Evolutionary conservation across 2,329 filamentous ascomycete species (phyloP), one percentile per base, ranked within the genome.

Genomic region (Periconia macrospinosa): DNA sequence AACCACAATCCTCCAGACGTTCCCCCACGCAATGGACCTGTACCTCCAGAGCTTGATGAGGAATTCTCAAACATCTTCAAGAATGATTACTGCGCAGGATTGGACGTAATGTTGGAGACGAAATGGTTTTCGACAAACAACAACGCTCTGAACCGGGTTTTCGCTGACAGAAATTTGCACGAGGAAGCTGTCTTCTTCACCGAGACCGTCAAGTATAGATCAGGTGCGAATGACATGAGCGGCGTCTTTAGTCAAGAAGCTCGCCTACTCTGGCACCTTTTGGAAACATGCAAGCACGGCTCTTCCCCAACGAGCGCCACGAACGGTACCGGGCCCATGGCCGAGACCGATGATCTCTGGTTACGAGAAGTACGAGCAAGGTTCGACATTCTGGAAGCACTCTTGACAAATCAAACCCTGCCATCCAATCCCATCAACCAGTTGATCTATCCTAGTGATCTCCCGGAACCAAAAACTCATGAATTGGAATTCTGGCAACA

Each of bases 401-500:
- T 97, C 33, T 76, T 96, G 30, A 89, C 87, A 23, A 90, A 91
- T 46, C 85, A 87, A 27, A 84, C 85, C 53, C 73, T 94, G 51
- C 64, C 76, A 1, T 67, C 64, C 27, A 91, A 86, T 62, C 84
- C 81, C 8, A 77, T 87, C 46, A 78, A 82, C 49, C 75, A 72
- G 76, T 46, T 80, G 79, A 30, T 73, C 76, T 62, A 79, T 78
- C 23, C 74, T 76, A 56, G 77, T 78, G 68, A 74, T 54, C 68
- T 71, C 42, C 69, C 71, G n/a, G 63, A 66, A 15, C 47, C 48
- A 19, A 65, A 70, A 53, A 75, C 74, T 53, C 65, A 71, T 33
- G 87, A 92, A 60, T 79, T 90, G 49, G 85, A 90, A 55, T 96
- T 96, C 74, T 97, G 92, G 92, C 85, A 87, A 67, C 82, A 84